phyloP scores from a whole-genome alignment of 1,284 basidiomycete species.

The Cystobasidium pallidum region DNA sequence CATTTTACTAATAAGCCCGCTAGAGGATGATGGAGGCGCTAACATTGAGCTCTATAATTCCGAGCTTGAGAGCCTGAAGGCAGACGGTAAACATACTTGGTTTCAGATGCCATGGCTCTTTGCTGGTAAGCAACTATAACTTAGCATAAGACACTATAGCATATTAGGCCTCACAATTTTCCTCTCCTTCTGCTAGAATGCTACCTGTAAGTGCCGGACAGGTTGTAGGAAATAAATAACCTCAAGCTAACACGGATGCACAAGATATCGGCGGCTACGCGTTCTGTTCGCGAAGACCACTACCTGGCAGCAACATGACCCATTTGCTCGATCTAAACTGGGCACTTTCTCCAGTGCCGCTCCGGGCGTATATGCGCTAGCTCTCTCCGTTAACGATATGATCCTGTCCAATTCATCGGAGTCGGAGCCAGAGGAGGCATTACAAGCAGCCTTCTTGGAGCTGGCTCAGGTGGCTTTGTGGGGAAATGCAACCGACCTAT shows the following conservation, averaged over 20 bases:
- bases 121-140: conserved; percentile 74
- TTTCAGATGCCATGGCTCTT: conserved; percentile 90
- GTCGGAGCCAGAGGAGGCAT: conserved; percentile 61
- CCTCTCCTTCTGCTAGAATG: conserved; percentile 35
- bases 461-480: conserved; percentile 64
- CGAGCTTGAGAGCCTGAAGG: conserved; percentile 65
- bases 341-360: conserved; percentile 77
- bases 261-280: conserved; percentile 81
- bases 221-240: too few relatives aligned
- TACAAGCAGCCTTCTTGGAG: conserved; percentile 70
- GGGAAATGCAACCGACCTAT: conserved; percentile 95
- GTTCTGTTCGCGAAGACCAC: conserved; percentile 71
- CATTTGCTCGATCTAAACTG: conserved; percentile 79
- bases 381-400: conserved; percentile 44
- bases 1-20: conserved; percentile 60
- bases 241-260: too few relatives aligned
- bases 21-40: conserved; percentile 72
- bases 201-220: conserved; percentile 27
- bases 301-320: conserved; percentile 80
- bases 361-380: conserved; percentile 70
- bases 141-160: conserved; percentile 16
- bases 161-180: too few relatives aligned
- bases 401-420: conserved; percentile 57
- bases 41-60: conserved; percentile 72
- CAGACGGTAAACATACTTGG: conserved; percentile 70